Base-by-base conservation (phyloP, 2,329 filamentous ascomycete species). In the Diaporthe sp. region DNA sequence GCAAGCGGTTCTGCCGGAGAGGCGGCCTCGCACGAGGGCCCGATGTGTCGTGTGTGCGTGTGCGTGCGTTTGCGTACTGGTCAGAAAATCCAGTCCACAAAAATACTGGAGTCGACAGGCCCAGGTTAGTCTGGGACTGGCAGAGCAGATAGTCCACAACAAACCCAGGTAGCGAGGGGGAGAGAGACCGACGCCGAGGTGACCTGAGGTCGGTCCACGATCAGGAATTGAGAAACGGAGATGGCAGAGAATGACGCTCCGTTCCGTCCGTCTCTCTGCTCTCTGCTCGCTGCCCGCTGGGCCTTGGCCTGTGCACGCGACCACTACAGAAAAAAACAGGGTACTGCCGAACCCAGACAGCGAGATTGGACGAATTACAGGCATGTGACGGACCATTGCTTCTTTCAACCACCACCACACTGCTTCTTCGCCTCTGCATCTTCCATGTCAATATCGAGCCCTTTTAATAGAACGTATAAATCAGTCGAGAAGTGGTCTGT, bases 241-340 rank as follows among this genome's bases (percentile, higher is more conserved):
- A 42, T 55, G 65, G 65, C 34, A 70, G n/a, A 53, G 13, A 55
- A 70, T 70, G 49, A 70, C 49, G 65, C 65, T 70, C 65, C 65
- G 65, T 55, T 42, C 49, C 65, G 65, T 28, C 65, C 34, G 65
- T 28, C 31, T 49, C 31, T 39, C 22, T 25, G 15, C 20, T 39
- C 31, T 39, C 31, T 49, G 0, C 17, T n/a, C n/a, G 13, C 31
- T 60, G 25, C 34, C 34, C 34, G 34, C 17, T 55, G 12, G 25
- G 47, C 31, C 37, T 20, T 71, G 75, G 75, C 75, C 65, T 74
- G 75, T 76, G 75, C 75, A 76, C 75, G 51, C 72, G 72, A 75
- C 67, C 63, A 71, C 34, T 12, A 17, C 55, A 17, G 15, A 42
- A 67, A 53, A 53, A 49, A 34, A n/a, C 34, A 72, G 55, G 51